These are phyloP conservation scores for Daedaleopsis sinensis DNA, from an alignment of 768 basidiomycete genomes.

Conservation along the genomic window DNA sequence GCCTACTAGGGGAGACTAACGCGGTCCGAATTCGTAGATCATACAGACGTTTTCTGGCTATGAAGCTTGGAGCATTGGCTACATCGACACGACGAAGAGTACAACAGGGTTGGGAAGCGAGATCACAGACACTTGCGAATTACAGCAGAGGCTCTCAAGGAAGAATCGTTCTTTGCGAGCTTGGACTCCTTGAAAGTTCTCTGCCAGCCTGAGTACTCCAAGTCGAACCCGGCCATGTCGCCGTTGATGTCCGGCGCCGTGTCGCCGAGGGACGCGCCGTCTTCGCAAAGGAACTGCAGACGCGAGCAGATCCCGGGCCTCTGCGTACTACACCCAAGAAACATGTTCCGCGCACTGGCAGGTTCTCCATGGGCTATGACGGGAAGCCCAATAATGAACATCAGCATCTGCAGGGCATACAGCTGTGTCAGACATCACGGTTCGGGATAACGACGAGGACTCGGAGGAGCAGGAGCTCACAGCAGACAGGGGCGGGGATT, in stretches of 20 bases:
- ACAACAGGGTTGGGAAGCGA: too few relatives aligned
- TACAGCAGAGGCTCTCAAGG: too few relatives aligned
- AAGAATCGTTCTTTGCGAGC: constrained; percentile 7
- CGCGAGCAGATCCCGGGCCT: constrained; percentile 59
- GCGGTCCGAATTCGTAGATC: too few relatives aligned
- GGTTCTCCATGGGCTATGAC: too few relatives aligned
- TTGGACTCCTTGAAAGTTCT: not conserved
- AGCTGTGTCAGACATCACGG: not conserved
- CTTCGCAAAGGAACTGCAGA: constrained; percentile 52
- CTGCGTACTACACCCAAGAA: too few relatives aligned
- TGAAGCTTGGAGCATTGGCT: too few relatives aligned
- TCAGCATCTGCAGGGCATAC: constrained; percentile 51
- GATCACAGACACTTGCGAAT: too few relatives aligned
- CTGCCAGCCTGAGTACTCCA: constrained; percentile 37
- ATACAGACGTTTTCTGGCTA: not conserved
- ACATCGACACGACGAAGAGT: not conserved
- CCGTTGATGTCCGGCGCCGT: constrained; percentile 36
- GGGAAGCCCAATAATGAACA: too few relatives aligned
- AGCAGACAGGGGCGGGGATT: constrained; percentile 64
- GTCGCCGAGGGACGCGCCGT: constrained; percentile 41
- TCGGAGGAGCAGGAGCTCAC: constrained; percentile 40
- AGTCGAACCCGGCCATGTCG: constrained; percentile 23
- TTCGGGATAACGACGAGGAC: not conserved
- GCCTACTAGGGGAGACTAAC: too few relatives aligned
- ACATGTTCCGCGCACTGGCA: too few relatives aligned